These are phyloP conservation scores for Botryotinia convoluta DNA, from an alignment of 2,329 filamentous ascomycete genomes.

Conservation along the genomic window DNA sequence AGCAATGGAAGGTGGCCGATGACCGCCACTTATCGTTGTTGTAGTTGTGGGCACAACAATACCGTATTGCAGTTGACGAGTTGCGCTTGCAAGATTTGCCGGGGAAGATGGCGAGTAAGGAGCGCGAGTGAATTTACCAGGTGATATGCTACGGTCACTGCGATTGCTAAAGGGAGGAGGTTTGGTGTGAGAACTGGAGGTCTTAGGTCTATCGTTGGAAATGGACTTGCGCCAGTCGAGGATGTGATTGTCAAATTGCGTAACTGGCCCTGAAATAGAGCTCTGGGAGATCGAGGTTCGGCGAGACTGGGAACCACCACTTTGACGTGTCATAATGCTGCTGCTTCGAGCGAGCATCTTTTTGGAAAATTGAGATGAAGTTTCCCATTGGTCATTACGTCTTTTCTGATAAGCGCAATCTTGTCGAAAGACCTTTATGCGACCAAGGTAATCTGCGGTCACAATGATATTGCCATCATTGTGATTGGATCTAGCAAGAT, in stretches of 20 bases:
- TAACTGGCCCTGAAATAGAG: conserved; percentile 34
- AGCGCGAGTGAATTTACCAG: conserved; percentile 42
- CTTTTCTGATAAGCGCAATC: conserved; percentile 78
- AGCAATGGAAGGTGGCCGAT: conserved; percentile 29
- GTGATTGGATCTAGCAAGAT: conserved; percentile 73
- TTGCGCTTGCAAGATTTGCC: conserved; percentile 32
- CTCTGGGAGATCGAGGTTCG: conserved; percentile 44
- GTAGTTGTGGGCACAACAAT: conserved; percentile 19
- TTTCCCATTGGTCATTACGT: conserved; percentile 73
- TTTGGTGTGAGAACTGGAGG: conserved; percentile 27
- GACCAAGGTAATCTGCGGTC: conserved; percentile 82
- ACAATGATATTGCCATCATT: conserved; percentile 84
- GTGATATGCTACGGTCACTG: conserved; percentile 56
- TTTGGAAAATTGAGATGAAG: conserved; percentile 68
- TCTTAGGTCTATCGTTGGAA: conserved; percentile 46
- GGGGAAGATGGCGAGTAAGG: conserved; percentile 28
- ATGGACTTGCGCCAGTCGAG: conserved; percentile 81
- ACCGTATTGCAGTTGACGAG: conserved; percentile 34
- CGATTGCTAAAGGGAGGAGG: conserved; percentile 35
- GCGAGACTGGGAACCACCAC: conserved; percentile 43
- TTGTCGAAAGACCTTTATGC: conserved; percentile 92
- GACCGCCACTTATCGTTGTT: conserved; percentile 2
- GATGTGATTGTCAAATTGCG: conserved; percentile 71
- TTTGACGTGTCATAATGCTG: conserved; percentile 47
- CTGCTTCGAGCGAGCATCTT: conserved; percentile 37